Conservation (phyloP, 371 early-diverging fungal species). For the Catenaria anguillulae region DNA sequence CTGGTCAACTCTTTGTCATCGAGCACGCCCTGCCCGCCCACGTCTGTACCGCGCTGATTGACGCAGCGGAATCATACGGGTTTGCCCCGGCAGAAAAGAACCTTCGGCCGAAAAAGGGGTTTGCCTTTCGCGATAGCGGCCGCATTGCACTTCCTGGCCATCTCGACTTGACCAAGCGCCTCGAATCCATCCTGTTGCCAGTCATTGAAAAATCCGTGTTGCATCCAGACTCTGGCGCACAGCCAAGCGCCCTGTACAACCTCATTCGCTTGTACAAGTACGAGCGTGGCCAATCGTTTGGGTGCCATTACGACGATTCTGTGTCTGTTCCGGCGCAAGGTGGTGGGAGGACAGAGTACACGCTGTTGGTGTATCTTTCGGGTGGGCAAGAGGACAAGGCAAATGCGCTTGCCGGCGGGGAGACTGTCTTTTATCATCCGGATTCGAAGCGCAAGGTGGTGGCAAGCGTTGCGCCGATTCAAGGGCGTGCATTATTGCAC, state of each 20-base stretch:
- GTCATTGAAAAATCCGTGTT: not conserved
- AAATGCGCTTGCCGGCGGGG: not conserved
- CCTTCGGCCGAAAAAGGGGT: not conserved
- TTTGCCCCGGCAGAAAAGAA: not conserved
- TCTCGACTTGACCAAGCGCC: not conserved
- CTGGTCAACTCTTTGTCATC: not conserved
- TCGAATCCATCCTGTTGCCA: not conserved
- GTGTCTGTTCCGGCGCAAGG: not conserved
- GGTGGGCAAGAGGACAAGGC: not conserved
- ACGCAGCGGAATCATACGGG: not conserved
- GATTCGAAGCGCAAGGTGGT: not conserved
- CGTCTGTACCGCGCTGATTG: not conserved
- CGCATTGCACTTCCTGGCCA: not conserved
- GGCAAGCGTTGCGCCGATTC: not conserved
- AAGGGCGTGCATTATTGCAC: constrained; percentile 33
- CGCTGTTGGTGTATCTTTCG: not conserved
- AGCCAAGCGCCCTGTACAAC: not conserved
- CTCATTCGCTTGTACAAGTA: not conserved
- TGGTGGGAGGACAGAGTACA: not conserved
- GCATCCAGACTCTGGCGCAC: not conserved
- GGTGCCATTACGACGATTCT: not conserved
- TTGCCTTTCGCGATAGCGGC: not conserved
- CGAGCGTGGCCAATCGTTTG: not conserved
- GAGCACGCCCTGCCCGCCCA: not conserved
- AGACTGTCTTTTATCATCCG: not conserved